Conservation (phyloP, 2,329 filamentous ascomycete species). For the Epichloe aotearoae region DNA sequence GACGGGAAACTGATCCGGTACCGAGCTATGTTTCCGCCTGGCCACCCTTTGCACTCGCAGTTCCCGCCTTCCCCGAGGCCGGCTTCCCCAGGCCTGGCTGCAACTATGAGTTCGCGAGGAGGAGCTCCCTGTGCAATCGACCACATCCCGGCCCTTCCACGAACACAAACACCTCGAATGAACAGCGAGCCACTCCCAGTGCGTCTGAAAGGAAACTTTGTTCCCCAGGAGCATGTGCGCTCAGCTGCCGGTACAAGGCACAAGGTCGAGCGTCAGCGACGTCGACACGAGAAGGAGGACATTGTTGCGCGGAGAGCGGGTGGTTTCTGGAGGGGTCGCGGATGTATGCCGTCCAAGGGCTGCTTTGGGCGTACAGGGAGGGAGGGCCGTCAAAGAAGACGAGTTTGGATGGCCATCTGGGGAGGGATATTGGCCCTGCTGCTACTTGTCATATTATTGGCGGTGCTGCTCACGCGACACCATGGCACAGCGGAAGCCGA, state of each 20-base stretch:
- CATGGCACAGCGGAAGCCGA: conserved; percentile 11
- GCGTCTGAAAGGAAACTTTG: conserved; percentile 30
- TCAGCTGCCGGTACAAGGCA: conserved; percentile 27
- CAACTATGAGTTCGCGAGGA: conserved; percentile 48
- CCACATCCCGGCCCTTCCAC: conserved; percentile 27
- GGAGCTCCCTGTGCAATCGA: conserved; percentile 47
- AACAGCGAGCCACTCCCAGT: conserved; percentile 23
- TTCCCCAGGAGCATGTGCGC: conserved; percentile 30
- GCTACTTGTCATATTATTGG: conserved; percentile 43
- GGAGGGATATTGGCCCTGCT: conserved; percentile 39
- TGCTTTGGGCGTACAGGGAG: conserved; percentile 51
- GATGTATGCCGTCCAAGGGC: conserved; percentile 47
- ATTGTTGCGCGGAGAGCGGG: conserved; percentile 41
- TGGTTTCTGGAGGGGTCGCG: conserved; percentile 52
- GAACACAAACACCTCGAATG: conserved; percentile 9
- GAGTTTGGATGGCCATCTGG: conserved; percentile 43
- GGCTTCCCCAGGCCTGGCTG: conserved; percentile 50
- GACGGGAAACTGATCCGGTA: conserved; percentile 32
- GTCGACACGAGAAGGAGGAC: conserved; percentile 54
- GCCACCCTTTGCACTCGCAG: conserved; percentile 31
- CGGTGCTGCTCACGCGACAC: conserved; percentile 35
- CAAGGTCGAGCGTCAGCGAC: conserved; percentile 37
- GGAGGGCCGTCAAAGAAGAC: conserved; percentile 49
- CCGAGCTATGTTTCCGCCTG: conserved; percentile 44
- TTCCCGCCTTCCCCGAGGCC: conserved; percentile 47